Evolutionary conservation across 495 filamentous ascomycete species (phyloP).

Genomic region (Aspergillus steynii): DNA sequence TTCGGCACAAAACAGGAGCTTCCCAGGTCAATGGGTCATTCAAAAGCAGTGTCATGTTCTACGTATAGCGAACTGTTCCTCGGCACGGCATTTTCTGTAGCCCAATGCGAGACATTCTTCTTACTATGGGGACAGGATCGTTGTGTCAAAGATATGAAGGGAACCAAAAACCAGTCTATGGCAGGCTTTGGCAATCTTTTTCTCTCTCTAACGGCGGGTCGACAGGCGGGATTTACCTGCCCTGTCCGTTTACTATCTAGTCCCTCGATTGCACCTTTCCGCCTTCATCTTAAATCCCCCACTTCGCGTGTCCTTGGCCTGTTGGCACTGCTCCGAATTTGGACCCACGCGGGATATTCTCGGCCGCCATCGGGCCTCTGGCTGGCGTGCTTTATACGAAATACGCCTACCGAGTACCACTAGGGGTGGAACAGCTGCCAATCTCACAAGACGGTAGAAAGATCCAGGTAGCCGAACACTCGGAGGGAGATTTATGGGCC

Average conservation of each 20-base stretch:
- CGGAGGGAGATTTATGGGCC: neutral
- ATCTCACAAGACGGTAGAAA: neutral
- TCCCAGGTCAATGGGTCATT: no score
- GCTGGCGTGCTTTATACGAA: neutral
- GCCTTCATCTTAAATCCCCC: neutral
- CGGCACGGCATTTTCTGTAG: no score
- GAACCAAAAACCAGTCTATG: neutral
- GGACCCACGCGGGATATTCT: slow-evolving; percentile 5
- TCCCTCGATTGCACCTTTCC: neutral
- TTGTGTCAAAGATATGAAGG: no score
- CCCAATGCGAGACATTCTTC: no score
- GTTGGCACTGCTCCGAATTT: neutral
- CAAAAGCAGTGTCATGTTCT: no score
- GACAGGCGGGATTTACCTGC: neutral
- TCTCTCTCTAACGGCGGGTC: no score
- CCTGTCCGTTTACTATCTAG: neutral
- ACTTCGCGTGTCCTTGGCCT: neutral
- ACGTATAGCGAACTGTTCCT: no score
- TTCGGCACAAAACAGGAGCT: no score
- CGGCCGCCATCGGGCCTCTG: neutral
- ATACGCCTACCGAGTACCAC: no score
- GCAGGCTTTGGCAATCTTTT: no score
- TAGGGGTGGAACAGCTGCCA: neutral
- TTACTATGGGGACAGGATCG: no score
- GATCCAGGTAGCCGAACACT: neutral